Base-by-base conservation (phyloP, 78 protist species). In the Tieghemostelium lacteum region DNA sequence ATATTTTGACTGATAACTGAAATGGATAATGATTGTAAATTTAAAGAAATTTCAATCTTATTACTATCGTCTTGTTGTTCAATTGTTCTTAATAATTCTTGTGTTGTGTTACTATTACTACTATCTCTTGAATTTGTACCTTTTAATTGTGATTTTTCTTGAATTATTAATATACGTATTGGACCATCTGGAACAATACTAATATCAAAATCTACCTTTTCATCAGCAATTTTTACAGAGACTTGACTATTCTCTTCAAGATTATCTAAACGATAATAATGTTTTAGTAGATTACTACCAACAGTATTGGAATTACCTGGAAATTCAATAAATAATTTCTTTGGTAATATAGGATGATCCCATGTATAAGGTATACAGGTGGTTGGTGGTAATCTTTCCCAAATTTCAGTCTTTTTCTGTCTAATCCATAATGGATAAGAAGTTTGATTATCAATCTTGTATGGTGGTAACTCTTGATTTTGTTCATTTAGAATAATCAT, bases 381-480 rank as follows among this genome's bases (percentile, higher is more conserved):
- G 3, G 52, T 37, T 22, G 93, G 42, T 26, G 28, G 50, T 26
- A 86, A 54, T 31, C 64, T 71, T 50, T 75, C 93, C 93, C 87
- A 86, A 33, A 63, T 72, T 42, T 74, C 86, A 19, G 86, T 74
- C 54, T 86, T 73, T 70, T 71, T 78, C 29, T 88, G 94, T 29
- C 87, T 37, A 29, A 88, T 78, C 86, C 86, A 77, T 26, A 88
- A 26, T 7, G 94, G 62, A 33, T 61, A 75, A 33, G 54, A 24
- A 22, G 83, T 29, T 28, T 77, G 63, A 64, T 88, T 88, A 28
- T 76, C 86, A 40, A 88, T 71, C 14, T 63, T 24, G 29, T 88
- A 88, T 1, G 94, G 87, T 16, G 94, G 94, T 26, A 78, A n/a
- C 5, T 83, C 91, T 20, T 76, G 80, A n/a, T 83, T 83, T n/a